Percentiles rank a stretch among this genome's conserved stretches.
These are phyloP conservation scores for Salvia hispanica DNA, from an alignment of 257 asterid genomes.

Conservation along the genomic window DNA sequence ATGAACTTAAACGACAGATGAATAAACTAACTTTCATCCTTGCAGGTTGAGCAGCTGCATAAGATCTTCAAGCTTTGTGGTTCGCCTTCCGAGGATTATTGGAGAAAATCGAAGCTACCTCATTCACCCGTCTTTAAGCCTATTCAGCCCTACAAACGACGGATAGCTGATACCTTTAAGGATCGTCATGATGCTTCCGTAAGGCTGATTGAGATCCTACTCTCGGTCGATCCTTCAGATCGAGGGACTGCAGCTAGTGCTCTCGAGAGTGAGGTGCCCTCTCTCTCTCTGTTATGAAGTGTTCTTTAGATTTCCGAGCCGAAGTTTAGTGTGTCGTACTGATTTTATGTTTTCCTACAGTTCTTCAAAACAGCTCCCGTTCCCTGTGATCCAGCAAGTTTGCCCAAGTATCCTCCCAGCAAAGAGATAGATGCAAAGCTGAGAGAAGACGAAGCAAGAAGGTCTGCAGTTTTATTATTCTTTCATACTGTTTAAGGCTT, in stretches of 20 bases:
- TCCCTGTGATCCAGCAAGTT: conserved; percentile 81
- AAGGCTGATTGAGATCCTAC: conserved; percentile 71
- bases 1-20: no score
- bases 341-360: conserved; percentile 40
- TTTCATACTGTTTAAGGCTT: no score
- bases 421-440: conserved; percentile 97
- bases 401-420: conserved; percentile 93
- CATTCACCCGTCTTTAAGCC: conserved; percentile 75
- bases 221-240: conserved; percentile 72
- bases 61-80: conserved; percentile 91
- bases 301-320: neutral
- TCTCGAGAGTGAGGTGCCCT: conserved; percentile 65
- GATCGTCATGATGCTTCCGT: conserved; percentile 68
- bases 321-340: neutral
- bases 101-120: conserved; percentile 70
- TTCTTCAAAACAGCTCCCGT: conserved; percentile 70
- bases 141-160: conserved; percentile 62
- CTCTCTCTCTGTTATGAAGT: neutral
- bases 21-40: conserved; percentile 12
- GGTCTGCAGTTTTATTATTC: conserved; percentile 43
- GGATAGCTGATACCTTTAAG: conserved; percentile 67
- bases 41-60: conserved; percentile 90
- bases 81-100: conserved; percentile 87
- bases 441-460: conserved; percentile 83
- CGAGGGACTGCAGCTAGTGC: conserved; percentile 77